These are phyloP conservation scores for Davidsoniella neocaledoniae DNA, from an alignment of 2,329 filamentous ascomycete genomes.

Conservation along the genomic window DNA sequence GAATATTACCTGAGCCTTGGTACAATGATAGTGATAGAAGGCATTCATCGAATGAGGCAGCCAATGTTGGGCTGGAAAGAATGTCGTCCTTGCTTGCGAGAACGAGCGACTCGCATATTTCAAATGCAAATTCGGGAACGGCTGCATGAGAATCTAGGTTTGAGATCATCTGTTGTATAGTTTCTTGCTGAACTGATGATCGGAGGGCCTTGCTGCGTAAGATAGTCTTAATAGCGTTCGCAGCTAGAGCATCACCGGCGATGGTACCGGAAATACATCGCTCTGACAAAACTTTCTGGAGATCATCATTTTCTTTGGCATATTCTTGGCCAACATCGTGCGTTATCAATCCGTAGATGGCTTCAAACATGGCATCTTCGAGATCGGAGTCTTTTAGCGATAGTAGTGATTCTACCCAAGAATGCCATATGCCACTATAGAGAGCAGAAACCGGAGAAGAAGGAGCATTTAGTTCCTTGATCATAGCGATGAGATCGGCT, in stretches of 20 bases:
- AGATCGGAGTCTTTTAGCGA: conserved; percentile 13
- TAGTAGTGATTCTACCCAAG: conserved; percentile 27
- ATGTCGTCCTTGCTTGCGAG: too few species aligned
- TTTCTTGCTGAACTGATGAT: too few species aligned
- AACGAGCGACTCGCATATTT: too few species aligned
- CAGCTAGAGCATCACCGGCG: conserved; percentile 15
- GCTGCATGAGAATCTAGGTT: too few species aligned
- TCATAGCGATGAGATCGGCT: conserved; percentile 44
- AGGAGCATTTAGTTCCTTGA: conserved; percentile 36
- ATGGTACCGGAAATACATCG: conserved; percentile 24
- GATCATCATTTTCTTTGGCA: conserved; percentile 21
- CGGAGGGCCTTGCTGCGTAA: conserved; percentile 16
- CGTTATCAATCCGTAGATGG: conserved; percentile 31
- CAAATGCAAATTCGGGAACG: too few species aligned
- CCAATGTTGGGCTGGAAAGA: too few species aligned
- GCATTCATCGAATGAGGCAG: too few species aligned
- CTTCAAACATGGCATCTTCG: conserved; percentile 16
- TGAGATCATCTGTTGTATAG: too few species aligned
- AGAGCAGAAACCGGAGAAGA: conserved; percentile 16
- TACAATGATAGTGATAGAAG: too few species aligned
- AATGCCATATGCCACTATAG: conserved; percentile 28
- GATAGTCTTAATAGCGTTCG: conserved; percentile 4
- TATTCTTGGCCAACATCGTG: conserved; percentile 24
- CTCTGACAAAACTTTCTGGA: conserved; percentile 32
- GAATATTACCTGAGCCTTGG: too few species aligned